phyloP scores from a whole-genome alignment of 2,329 filamentous ascomycete genomes.

The Colletotrichum spaethianum region DNA sequence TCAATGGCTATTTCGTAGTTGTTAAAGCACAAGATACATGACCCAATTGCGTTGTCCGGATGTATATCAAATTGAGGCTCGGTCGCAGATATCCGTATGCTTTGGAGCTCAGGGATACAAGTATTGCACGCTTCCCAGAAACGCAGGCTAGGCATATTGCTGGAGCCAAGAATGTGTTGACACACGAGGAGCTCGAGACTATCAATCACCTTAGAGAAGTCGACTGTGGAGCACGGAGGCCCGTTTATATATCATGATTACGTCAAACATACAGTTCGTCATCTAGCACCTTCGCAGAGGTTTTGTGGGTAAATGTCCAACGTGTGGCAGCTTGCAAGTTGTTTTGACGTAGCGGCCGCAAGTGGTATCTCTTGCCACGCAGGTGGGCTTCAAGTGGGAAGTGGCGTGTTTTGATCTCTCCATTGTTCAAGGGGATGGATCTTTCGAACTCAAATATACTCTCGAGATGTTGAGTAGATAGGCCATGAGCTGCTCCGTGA shows the following conservation, averaged over 20 bases:
- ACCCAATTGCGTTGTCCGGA: not conserved
- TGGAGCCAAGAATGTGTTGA: conserved; percentile 7
- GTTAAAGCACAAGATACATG: not conserved
- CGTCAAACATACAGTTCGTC: conserved; percentile 5
- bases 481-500: not conserved
- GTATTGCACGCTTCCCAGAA: not conserved
- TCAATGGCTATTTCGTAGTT: conserved; percentile 4
- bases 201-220: conserved; percentile 8
- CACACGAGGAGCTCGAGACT: conserved; percentile 9
- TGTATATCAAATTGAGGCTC: not conserved
- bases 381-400: not conserved
- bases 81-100: not conserved
- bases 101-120: conserved; percentile 13
- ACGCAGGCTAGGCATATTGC: conserved; percentile 2
- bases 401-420: not conserved
- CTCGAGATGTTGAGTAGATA: not conserved
- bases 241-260: not conserved
- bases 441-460: not conserved
- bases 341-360: not conserved
- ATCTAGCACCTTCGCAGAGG: conserved; percentile 5
- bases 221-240: not conserved
- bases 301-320: not conserved
- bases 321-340: not conserved
- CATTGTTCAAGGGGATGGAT: not conserved
- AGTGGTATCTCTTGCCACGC: not conserved